phyloP scores from a whole-genome alignment of 805 yeast species.

The Kazachstania martiniae region DNA sequence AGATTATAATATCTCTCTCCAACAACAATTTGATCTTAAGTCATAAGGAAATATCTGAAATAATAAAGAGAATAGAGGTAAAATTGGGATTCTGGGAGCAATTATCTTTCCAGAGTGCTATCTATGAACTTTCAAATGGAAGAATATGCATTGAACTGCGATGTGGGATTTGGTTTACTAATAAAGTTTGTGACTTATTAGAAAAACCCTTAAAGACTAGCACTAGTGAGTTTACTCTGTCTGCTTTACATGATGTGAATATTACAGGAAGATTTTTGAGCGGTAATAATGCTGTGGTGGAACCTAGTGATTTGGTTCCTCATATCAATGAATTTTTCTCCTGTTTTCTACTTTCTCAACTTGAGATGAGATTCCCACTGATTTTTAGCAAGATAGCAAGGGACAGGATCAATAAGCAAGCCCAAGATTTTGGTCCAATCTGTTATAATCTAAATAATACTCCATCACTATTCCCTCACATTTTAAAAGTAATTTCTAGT shows the following conservation, averaged over 20 bases:
- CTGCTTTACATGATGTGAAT: neutral
- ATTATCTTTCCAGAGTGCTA: neutral
- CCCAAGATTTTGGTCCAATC: slow-evolving; percentile 15
- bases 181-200: slow-evolving; percentile 1
- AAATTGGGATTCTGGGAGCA: slow-evolving; percentile 4
- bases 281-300: neutral
- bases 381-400: slow-evolving; percentile 23
- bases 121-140: neutral
- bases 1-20: no score
- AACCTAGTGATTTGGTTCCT: slow-evolving; percentile 1
- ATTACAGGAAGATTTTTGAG: slow-evolving; percentile 3
- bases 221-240: no score
- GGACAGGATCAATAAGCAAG: slow-evolving; percentile 12
- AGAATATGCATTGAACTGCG: neutral
- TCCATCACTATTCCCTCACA: slow-evolving; percentile 14
- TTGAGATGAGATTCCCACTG: slow-evolving; percentile 28
- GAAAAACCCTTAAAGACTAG: neutral
- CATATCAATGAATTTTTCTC: slow-evolving; percentile 20
- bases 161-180: slow-evolving; percentile 3
- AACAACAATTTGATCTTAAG: no score
- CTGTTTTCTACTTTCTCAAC: slow-evolving; percentile 23
- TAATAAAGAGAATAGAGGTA: no score
- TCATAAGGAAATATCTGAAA: no score
- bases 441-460: slow-evolving; percentile 19
- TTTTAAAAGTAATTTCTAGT: slow-evolving; percentile 10